Base-by-base conservation (phyloP, 805 yeast genomes). In the Saturnispora galanensis region DNA sequence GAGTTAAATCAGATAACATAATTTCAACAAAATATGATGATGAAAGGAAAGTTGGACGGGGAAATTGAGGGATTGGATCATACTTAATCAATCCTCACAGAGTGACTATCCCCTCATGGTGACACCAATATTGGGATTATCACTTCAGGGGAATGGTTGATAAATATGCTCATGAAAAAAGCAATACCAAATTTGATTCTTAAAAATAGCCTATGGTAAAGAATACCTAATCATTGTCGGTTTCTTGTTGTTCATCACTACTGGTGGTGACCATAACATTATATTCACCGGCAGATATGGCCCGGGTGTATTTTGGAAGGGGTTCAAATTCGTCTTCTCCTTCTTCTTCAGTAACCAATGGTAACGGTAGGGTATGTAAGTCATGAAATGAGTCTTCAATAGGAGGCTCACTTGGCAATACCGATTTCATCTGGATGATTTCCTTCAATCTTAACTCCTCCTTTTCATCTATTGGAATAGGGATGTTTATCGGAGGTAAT, bases 361-460 rank as follows among this genome's bases (percentile, higher is more conserved):
- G 26, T 21, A 21, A 21, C 26, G 26, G 26, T 21, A 21, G 26
- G 26, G 6, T 6, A 21, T 21, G 41, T 17, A 28, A 32, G 21
- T 37, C 37, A 42, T 42, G 33, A 35, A 17, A 35, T 36, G 29
- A 12, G 39, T 37, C 21, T 26, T 18, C 30, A 11, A 15, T 26
- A 11, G 45, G 44, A 12, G 79, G 78, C 34, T 67, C 81, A 2
- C 86, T 79, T 0, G 90, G 89, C 17, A 81, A 54, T 35, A 82
- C 63, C 5, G 82, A 72, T 38, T 29, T 31, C 8, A 17, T 17
- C 18, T 32, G 28, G 7, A 28, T 33, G 29, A 72, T 70, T 56
- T 81, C 89, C 39, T 69, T 69, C 4, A 68, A 60, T 46, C 69
- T 63, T 52, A 80, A 58, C 12, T 70, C 54, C 48, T 80, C 81